Conservation (phyloP, 2,329 filamentous ascomycete genomes). For the Neonectria coccinea region DNA sequence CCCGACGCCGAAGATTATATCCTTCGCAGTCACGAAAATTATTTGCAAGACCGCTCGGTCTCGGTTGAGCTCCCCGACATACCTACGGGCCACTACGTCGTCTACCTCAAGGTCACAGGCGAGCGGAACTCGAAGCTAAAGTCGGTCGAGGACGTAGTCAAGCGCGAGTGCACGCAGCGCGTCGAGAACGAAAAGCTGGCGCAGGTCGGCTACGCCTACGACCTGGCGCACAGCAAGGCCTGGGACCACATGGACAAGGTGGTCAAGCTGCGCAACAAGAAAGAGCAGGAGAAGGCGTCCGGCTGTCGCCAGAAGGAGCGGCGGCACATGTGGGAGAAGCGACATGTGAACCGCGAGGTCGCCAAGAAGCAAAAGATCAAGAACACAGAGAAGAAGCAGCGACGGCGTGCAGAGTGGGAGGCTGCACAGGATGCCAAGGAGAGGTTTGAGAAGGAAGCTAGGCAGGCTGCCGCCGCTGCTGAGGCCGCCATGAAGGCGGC, state of each 20-base stretch:
- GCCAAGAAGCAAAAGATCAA: conserved; percentile 56
- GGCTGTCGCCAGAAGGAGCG: conserved; percentile 59
- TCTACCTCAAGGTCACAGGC: conserved; percentile 67
- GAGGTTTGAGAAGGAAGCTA: conserved; percentile 36
- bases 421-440: conserved; percentile 48
- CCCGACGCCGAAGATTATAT: conserved; percentile 67
- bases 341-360: conserved; percentile 58
- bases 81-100: conserved; percentile 66
- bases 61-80: conserved; percentile 68
- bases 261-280: conserved; percentile 61
- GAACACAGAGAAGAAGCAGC: conserved; percentile 52
- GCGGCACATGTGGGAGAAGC: conserved; percentile 62
- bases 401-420: conserved; percentile 44
- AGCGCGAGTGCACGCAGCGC: conserved; percentile 60
- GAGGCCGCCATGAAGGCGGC: conserved; percentile 25
- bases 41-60: conserved; percentile 68
- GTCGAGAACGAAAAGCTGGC: conserved; percentile 68
- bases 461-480: conserved; percentile 30
- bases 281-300: conserved; percentile 62
- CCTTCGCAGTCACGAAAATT: conserved; percentile 57
- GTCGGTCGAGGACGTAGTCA: conserved; percentile 69
- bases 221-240: conserved; percentile 70
- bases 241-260: conserved; percentile 63
- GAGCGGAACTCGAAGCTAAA: conserved; percentile 56
- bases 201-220: conserved; percentile 69